These are phyloP conservation scores for Hypoxylon sp. DNA, from an alignment of 2,329 filamentous ascomycete genomes.

Conservation along the genomic window DNA sequence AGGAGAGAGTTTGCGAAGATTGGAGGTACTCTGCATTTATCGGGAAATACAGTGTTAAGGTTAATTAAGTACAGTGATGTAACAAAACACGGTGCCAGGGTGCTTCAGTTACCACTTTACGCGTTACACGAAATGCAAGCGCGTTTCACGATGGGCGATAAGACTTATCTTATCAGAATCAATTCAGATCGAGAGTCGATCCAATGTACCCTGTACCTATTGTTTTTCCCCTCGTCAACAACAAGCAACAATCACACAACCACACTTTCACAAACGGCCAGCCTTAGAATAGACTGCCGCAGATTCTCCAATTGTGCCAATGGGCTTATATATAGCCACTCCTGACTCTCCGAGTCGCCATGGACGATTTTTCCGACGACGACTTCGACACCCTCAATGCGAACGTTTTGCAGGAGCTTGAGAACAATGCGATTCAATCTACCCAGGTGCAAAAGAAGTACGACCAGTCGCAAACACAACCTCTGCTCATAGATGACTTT, in stretches of 20 bases:
- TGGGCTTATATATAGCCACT: conserved; percentile 37
- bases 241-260: conserved; percentile 3
- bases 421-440: conserved; percentile 68
- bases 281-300: not conserved
- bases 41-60: no score
- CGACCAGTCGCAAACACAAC: conserved; percentile 35
- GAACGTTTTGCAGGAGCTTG: conserved; percentile 67
- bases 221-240: conserved; percentile 7
- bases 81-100: no score
- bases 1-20: no score
- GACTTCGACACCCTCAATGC: conserved; percentile 68
- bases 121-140: no score
- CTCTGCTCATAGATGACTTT: conserved; percentile 53
- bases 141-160: conserved; percentile 16
- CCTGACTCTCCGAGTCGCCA: conserved; percentile 50
- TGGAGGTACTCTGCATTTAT: no score
- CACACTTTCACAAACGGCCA: not conserved
- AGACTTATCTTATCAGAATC: no score
- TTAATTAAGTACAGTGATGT: no score
- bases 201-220: not conserved
- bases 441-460: conserved; percentile 58
- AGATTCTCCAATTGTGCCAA: conserved; percentile 23
- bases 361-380: conserved; percentile 70
- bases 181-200: no score
- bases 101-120: no score